A percentile compares a stretch with the other conserved stretches of the same genome.
Conservation (phyloP, 2,329 filamentous ascomycete species). For the Fusarium cicatricum region DNA sequence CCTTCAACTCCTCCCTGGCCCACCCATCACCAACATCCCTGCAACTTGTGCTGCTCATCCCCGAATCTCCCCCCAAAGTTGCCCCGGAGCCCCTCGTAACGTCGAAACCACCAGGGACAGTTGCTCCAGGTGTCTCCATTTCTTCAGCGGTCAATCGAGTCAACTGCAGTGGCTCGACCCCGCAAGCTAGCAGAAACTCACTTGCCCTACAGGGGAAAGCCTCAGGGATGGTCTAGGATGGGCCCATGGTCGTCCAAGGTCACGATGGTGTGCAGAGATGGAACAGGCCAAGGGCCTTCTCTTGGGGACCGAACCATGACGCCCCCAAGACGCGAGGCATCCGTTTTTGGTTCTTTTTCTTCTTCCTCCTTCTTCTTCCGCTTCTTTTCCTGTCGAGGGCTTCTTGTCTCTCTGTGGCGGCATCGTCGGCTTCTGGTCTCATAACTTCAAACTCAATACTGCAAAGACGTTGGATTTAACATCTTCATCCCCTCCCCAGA, state of each 20-base stretch:
- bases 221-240: slow-evolving; percentile 35
- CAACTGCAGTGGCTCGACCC: slow-evolving; percentile 34
- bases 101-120: not conserved
- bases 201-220: slow-evolving; percentile 36
- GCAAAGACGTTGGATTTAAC: slow-evolving; percentile 5
- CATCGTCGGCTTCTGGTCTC: slow-evolving; percentile 14
- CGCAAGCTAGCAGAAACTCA: slow-evolving; percentile 35
- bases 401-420: slow-evolving; percentile 1
- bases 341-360: slow-evolving; percentile 32
- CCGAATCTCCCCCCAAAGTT: slow-evolving; percentile 15
- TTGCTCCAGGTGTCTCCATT: slow-evolving; percentile 8
- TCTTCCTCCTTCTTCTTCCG: slow-evolving; percentile 31
- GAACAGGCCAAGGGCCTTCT: slow-evolving; percentile 24
- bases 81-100: slow-evolving; percentile 3
- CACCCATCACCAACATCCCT: slow-evolving; percentile 14
- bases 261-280: slow-evolving; percentile 43
- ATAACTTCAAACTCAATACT: not conserved
- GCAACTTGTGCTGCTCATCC: slow-evolving; percentile 21
- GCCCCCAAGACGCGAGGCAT: slow-evolving; percentile 37
- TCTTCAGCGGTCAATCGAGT: slow-evolving; percentile 11
- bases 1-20: not conserved
- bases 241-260: slow-evolving; percentile 35
- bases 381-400: slow-evolving; percentile 7
- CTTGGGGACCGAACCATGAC: slow-evolving; percentile 42
- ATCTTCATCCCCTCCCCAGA: slow-evolving; percentile 11